Base-by-base conservation (phyloP, 768 basidiomycete genomes). In the Podaxis rugospora region DNA sequence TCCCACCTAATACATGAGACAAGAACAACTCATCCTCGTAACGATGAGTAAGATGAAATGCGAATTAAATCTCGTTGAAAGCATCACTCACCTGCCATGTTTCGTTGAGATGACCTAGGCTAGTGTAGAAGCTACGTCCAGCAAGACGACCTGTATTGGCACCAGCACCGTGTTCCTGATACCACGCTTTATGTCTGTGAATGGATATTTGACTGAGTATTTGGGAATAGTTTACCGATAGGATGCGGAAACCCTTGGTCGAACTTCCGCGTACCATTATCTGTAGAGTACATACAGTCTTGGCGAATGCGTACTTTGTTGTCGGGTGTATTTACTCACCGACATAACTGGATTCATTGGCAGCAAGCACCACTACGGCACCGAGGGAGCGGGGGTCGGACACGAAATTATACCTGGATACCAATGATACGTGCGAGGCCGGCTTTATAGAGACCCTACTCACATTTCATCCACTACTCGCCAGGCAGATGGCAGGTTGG, bases 41-140 rank as follows among this genome's bases (percentile, higher is more conserved):
- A 50, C 66, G 36, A 21, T 67, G 57, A 37, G 28, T 53, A 5
- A 51, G 57, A 40, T 46, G 16, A 64, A 61, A 39, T 56, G 9
- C 13, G 47, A 25, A 23, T 2, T 27, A 11, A 11, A 2, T 49
- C 23, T 1, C 3, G 18, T 49, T 9, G 4, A 23, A 11, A 23
- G 27, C 13, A 18, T 10, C n/a, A 71, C 80, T 59, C 56, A 87
- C 89, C 75, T 82, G 74, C 90, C 90, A 92, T 35, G 89, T 92
- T 67, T 89, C 85, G 66, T 85, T 87, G 55, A 85, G 73, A 69
- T 95, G 93, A 0, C 92, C 92, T 0, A 94, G 79, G 63, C 85
- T 80, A 0, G 93, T 94, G 70, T 92, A 94, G 75, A 90, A 94
- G 66, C 90, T 92, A 39, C 92, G 81, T 21, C 92, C 93, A 2